Evolutionary conservation across 2,329 filamentous ascomycete species (phyloP).

Genomic region (Pestalotiopsis sp.): DNA sequence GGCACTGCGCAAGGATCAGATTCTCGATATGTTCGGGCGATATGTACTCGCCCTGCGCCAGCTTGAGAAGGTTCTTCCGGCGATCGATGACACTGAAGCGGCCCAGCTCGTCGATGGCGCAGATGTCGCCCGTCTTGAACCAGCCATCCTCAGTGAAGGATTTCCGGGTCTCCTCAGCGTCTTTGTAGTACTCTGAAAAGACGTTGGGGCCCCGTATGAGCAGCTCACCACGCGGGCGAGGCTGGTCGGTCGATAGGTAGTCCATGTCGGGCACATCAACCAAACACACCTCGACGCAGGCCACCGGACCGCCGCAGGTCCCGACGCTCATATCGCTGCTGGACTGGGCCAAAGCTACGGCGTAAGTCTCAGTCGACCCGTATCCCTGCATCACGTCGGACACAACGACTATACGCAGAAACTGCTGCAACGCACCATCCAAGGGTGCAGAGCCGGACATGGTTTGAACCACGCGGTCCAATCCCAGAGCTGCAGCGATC

Average conservation of each 20-base stretch:
- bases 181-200: constrained; percentile 55
- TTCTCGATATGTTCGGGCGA: constrained; percentile 1
- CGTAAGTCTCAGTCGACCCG: background rate
- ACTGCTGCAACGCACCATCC: background rate
- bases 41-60: background rate
- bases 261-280: background rate
- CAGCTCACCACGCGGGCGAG: background rate
- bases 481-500: background rate
- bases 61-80: background rate
- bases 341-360: background rate
- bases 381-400: background rate
- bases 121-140: constrained; percentile 43
- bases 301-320: background rate
- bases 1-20: background rate
- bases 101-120: constrained; percentile 1
- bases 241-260: background rate
- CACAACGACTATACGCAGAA: background rate
- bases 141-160: constrained; percentile 54
- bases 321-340: background rate
- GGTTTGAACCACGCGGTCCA: background rate
- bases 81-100: background rate
- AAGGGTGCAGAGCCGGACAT: background rate
- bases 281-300: background rate
- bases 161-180: constrained; percentile 57
- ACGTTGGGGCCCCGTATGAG: background rate